Percentiles rank a stretch among this genome's conserved stretches.
These are phyloP conservation scores for Apium graveolens DNA, from an alignment of 129 eudicot genomes.

Conservation along the genomic window DNA sequence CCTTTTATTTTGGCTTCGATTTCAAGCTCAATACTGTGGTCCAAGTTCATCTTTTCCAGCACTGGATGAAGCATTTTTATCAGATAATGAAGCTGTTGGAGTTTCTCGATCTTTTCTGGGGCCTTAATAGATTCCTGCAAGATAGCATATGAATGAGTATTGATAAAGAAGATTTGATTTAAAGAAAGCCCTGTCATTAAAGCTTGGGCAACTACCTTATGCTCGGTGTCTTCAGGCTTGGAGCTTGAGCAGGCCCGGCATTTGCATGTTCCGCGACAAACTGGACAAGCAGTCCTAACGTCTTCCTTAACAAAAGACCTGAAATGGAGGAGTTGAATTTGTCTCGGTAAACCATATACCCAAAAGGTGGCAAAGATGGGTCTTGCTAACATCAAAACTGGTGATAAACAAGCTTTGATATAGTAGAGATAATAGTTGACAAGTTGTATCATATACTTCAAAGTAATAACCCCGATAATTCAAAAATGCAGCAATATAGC, in stretches of 20 bases:
- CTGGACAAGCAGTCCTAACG: slow-evolving; percentile 60
- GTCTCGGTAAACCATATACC: neutral
- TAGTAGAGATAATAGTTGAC: no score
- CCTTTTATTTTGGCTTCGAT: slow-evolving; percentile 69
- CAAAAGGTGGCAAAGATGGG: neutral
- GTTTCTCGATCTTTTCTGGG: slow-evolving; percentile 38
- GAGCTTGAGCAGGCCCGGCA: slow-evolving; percentile 53
- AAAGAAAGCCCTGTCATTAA: neutral
- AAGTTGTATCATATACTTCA: neutral
- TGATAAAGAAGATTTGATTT: slow-evolving; percentile 7
- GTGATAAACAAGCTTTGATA: neutral
- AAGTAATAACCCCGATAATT: neutral
- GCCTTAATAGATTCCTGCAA: slow-evolving; percentile 54
- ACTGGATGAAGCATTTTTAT: slow-evolving; percentile 70
- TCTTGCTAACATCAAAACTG: neutral
- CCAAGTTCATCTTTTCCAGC: slow-evolving; percentile 52
- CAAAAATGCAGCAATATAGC: neutral
- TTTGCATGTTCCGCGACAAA: slow-evolving; percentile 63
- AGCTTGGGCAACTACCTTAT: slow-evolving; percentile 32
- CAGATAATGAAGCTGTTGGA: slow-evolving; percentile 49
- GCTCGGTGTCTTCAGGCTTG: slow-evolving; percentile 31
- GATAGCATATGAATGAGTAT: neutral
- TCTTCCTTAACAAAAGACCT: slow-evolving; percentile 66
- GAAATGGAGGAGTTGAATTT: slow-evolving; percentile 12
- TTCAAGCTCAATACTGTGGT: slow-evolving; percentile 55